Evolutionary conservation across 169 alveolate species (phyloP), one percentile per base, ranked within the genome.

Genomic region (Plasmodium gonderi): DNA sequence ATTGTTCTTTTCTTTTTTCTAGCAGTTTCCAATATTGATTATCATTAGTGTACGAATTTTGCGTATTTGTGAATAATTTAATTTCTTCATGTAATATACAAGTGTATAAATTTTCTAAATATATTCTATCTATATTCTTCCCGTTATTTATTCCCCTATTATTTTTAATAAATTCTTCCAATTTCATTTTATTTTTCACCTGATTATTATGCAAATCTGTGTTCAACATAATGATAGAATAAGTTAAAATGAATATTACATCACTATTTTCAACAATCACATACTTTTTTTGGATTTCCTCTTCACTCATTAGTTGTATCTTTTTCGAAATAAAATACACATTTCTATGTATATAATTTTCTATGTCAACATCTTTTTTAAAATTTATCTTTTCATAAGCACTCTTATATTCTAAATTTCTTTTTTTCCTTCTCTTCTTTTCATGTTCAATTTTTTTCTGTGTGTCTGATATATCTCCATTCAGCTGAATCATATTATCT

Each of bases 181-280:
- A 91, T 29, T 94, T 89, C 98, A 97, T 97, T 91, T 96, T 97
- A 82, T 94, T 95, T 87, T 96, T 96, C n/a, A 98, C 98, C 85
- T 96, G 98, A 31, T 94, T 76, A 90, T 97, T 97, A 85, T 97
- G 98, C 76, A 97, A 91, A 91, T 98, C 99, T 33, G 99, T 97
- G 94, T 98, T 98, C 79, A 98, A 94, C 98, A 98, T 96, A 64
- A 98, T 97, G 45, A 97, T 96, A 8, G 99, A 97, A 87, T 97
- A 97, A 9, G 98, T 94, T 65, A 97, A 91, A 47, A 97, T 97
- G 49, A 97, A 97, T 33, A 97, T 96, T 31, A 96, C 97, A 82
- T 97, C 98, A 36, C 96, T 87, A 91, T 96, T 96, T 69, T 95
- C 97, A 29, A 96, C 82, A 36, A 82, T 68, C 31, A 96, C 96